These are phyloP conservation scores for Pinus taeda DNA, from an alignment of 75 land plant species.

Conservation along the genomic window DNA sequence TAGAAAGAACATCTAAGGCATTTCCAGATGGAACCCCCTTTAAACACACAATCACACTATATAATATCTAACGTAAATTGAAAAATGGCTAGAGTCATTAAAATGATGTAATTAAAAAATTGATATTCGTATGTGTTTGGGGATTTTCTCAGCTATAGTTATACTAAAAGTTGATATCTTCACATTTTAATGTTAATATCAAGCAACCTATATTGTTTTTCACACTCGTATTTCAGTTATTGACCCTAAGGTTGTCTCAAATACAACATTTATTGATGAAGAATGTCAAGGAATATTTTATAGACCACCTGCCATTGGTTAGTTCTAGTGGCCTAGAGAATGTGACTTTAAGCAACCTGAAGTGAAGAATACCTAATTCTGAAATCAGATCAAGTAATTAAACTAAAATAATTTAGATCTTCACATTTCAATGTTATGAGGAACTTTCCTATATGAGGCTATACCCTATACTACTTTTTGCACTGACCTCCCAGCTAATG, in stretches of 20 bases:
- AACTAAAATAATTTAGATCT: neutral
- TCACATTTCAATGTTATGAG: slow-evolving; percentile 5
- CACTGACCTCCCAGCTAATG: slow-evolving; percentile 2
- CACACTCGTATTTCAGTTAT: neutral
- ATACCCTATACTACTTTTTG: slow-evolving; percentile 1
- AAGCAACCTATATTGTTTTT: neutral
- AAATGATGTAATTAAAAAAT: too few relatives aligned
- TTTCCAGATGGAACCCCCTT: too few relatives aligned
- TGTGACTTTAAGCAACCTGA: neutral
- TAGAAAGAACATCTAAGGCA: too few relatives aligned
- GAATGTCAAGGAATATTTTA: neutral
- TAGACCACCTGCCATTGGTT: neutral
- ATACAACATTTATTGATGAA: neutral
- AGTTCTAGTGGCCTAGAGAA: neutral
- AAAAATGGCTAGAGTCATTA: too few relatives aligned
- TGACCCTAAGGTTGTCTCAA: neutral
- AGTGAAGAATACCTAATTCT: neutral
- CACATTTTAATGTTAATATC: slow-evolving; percentile 3
- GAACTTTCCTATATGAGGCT: slow-evolving; percentile 1
- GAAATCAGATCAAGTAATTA: too few relatives aligned
- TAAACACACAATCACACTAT: too few relatives aligned
- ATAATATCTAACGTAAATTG: too few relatives aligned
- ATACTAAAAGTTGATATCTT: neutral
- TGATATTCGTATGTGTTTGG: too few relatives aligned
- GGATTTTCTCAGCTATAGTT: too few relatives aligned